A percentile compares a stretch with the other conserved stretches of the same genome.
phyloP scores from a whole-genome alignment of 768 basidiomycete genomes.

The Rickenella mellea region DNA sequence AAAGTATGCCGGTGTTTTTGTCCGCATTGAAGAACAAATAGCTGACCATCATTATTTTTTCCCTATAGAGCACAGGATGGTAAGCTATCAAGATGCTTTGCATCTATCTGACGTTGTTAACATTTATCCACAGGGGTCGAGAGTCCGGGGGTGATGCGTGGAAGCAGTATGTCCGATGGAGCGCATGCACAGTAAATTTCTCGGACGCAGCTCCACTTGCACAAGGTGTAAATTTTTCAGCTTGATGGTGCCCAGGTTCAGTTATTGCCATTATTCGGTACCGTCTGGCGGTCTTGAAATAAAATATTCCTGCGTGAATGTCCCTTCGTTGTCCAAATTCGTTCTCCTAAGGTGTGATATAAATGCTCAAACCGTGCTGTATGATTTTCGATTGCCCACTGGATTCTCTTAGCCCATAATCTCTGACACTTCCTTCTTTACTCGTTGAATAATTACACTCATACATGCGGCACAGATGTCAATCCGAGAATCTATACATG shows the following conservation, averaged over 20 bases:
- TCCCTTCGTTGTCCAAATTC: constrained; percentile 11
- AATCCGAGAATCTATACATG: too few relatives aligned
- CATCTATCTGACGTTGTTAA: constrained; percentile 11
- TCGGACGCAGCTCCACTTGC: constrained; percentile 83
- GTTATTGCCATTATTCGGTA: constrained; percentile 1
- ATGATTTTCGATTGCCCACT: constrained; percentile 10
- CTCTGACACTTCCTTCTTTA: constrained; percentile 10
- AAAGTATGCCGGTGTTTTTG: constrained; percentile 43
- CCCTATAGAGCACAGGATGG: constrained; percentile 70
- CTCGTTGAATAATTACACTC: constrained; percentile 20
- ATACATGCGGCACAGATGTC: too few relatives aligned
- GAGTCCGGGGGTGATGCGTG: constrained; percentile 98
- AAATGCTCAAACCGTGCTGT: constrained; percentile 9
- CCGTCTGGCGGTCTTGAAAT: constrained; percentile 4
- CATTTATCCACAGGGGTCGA: constrained; percentile 56
- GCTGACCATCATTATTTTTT: constrained; percentile 7
- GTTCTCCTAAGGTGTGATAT: background rate
- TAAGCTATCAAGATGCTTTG: constrained; percentile 24
- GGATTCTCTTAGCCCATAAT: constrained; percentile 14
- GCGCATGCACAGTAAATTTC: constrained; percentile 88
- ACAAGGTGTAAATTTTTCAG: constrained; percentile 81
- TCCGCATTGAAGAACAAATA: constrained; percentile 9
- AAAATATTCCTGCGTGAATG: constrained; percentile 17
- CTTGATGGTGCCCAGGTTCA: constrained; percentile 23
- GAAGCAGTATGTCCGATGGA: constrained; percentile 94